Base-by-base conservation (phyloP, 2,329 filamentous ascomycete species). In the Penicillium sp. region DNA sequence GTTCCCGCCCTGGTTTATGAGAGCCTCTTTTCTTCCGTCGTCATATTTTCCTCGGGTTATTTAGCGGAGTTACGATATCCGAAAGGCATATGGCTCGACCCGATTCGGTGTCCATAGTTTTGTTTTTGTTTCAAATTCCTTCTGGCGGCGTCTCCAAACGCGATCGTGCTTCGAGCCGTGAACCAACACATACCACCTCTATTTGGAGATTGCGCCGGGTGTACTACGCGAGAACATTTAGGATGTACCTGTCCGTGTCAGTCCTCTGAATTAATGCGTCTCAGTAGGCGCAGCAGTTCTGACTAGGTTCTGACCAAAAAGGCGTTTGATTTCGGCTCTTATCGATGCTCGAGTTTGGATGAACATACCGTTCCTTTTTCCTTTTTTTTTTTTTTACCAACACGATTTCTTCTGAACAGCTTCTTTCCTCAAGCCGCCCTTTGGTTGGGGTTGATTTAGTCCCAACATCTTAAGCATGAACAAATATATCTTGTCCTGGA, bases 61-160 rank as follows among this genome's bases (percentile, higher is more conserved):
- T 68, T 66, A 65, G 68, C 68, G 65, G 68, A 67, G 62, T 68
- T 67, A 62, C 60, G 59, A 66, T 69, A 67, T 66, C 60, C 56
- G 58, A 59, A 63, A 55, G 57, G 57, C 60, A 63, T 58, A 50
- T 56, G 55, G 56, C 60, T 56, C 54, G 50, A 60, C 35, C 51
- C 52, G 33, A 56, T 48, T 58, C 45, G 51, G 53, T 62, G 53
- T 63, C 55, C 21, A 65, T 57, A 66, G n/a, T 57, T 35, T 22
- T 45, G 42, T 47, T 46, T 46, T 35, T 29, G 33, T 31, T 54
- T 52, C 46, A 43, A n/a, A 43, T 52, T 53, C 35, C 42, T 45
- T 53, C 31, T 55, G 27, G 45, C 37, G 31, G 21, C 45, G 26
- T 55, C 29, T 33, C 33, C 39, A 8, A 42, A 50, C 21, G 11